Evolutionary conservation across 257 asterid species (phyloP).

Genomic region (Solanum chaucha): DNA sequence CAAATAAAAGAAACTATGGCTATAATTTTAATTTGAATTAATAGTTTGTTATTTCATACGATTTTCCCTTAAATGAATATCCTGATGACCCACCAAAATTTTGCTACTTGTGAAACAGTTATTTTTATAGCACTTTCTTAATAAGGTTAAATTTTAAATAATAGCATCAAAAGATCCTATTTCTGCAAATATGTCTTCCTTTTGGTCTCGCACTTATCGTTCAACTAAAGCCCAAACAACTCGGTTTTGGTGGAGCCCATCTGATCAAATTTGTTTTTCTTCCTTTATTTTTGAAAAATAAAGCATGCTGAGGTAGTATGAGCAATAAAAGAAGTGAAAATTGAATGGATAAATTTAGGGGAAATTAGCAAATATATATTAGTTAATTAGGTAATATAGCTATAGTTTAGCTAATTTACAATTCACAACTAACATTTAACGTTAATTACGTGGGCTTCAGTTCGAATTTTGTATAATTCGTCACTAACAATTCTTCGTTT

Average conservation of each 20-base stretch:
- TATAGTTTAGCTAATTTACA: too few relatives aligned
- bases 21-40: too few relatives aligned
- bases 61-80: too few relatives aligned
- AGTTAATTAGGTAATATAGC: too few relatives aligned
- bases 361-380: not conserved
- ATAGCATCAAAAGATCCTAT: not conserved
- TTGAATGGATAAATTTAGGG: not conserved
- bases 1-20: too few relatives aligned
- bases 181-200: not conserved
- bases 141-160: not conserved
- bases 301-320: not conserved
- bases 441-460: too few relatives aligned
- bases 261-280: not conserved
- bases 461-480: too few relatives aligned
- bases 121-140: not conserved
- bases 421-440: too few relatives aligned
- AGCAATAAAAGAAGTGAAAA: not conserved
- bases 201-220: not conserved
- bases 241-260: not conserved
- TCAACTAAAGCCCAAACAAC: not conserved
- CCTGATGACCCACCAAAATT: not conserved
- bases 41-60: too few relatives aligned
- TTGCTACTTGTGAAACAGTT: too few relatives aligned
- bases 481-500: too few relatives aligned
- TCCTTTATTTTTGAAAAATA: not conserved